A percentile compares a stretch with the other conserved stretches of the same genome.
Conservation (phyloP, 1,139 yeast genomes). For the Pichia sp. region DNA sequence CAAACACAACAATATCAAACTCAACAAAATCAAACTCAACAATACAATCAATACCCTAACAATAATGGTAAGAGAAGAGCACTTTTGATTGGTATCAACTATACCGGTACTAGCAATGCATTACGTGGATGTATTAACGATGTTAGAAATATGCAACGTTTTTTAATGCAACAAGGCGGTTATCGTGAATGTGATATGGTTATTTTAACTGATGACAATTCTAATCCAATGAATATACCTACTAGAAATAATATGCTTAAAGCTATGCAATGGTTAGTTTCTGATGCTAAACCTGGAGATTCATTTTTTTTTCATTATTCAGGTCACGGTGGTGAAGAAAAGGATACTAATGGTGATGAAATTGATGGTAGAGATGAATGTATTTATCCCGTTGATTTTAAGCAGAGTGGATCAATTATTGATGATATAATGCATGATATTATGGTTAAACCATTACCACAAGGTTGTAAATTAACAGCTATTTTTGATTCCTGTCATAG, state of each 20-base stretch:
- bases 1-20: too few species aligned
- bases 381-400: slow-evolving; percentile 85
- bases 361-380: slow-evolving; percentile 87
- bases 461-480: slow-evolving; percentile 84
- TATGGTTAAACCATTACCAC: slow-evolving; percentile 69
- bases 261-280: slow-evolving; percentile 89
- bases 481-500: slow-evolving; percentile 91
- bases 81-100: slow-evolving; percentile 78
- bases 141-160: slow-evolving; percentile 56
- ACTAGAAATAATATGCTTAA: slow-evolving; percentile 70
- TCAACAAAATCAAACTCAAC: too few species aligned
- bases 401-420: slow-evolving; percentile 49
- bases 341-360: slow-evolving; percentile 83
- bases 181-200: slow-evolving; percentile 78
- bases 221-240: slow-evolving; percentile 61
- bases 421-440: slow-evolving; percentile 84
- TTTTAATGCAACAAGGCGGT: slow-evolving; percentile 54
- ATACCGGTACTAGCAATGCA: slow-evolving; percentile 64
- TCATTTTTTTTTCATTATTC: slow-evolving; percentile 81
- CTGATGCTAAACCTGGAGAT: slow-evolving; percentile 81
- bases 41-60: too few species aligned
- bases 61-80: slow-evolving; percentile 56
- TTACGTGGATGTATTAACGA: slow-evolving; percentile 87
- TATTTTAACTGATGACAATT: slow-evolving; percentile 66
- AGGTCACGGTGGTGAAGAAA: slow-evolving; percentile 88